A percentile compares a stretch with the other conserved stretches of the same genome.
These are phyloP conservation scores for Exutisphaerella laricina DNA, from an alignment of 2,329 filamentous ascomycete species.

Conservation along the genomic window DNA sequence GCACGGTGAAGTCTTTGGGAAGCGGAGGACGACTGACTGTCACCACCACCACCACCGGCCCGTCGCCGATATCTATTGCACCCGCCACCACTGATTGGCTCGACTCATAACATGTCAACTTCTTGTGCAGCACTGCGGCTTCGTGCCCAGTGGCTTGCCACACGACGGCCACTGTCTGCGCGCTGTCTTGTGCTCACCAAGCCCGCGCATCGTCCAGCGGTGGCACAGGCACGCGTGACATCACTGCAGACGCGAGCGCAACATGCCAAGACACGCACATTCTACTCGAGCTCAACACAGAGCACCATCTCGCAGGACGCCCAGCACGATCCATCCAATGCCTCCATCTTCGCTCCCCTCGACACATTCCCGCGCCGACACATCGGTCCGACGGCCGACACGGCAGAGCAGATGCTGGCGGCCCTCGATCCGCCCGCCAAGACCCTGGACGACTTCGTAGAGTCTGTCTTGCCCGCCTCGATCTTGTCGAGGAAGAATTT, in stretches of 20 bases:
- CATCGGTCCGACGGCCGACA: conserved; percentile 71
- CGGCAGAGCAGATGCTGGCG: conserved; percentile 72
- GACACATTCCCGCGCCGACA: conserved; percentile 74
- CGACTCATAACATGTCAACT: conserved; percentile 17
- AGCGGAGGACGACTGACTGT: too few relatives aligned
- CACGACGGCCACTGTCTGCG: conserved; percentile 28
- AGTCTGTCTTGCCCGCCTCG: conserved; percentile 74
- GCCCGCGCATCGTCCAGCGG: conserved; percentile 5
- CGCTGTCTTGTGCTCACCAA: conserved; percentile 24
- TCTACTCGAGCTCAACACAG: conserved; percentile 30
- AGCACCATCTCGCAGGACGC: conserved; percentile 22
- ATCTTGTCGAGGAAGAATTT: conserved; percentile 65
- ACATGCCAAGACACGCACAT: conserved; percentile 16
- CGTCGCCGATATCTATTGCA: too few relatives aligned
- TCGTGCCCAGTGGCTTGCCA: conserved; percentile 32
- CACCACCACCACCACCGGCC: background rate
- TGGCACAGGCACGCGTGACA: conserved; percentile 9
- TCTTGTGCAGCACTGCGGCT: conserved; percentile 26
- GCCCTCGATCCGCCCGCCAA: conserved; percentile 67
- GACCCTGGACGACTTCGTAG: conserved; percentile 74
- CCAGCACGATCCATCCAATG: conserved; percentile 21
- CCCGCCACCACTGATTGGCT: background rate
- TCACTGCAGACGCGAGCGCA: conserved; percentile 8
- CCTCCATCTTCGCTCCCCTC: conserved; percentile 41
- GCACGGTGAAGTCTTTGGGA: too few relatives aligned